Conservation (phyloP, 2,329 filamentous ascomycete genomes). For the Hypoxylon sp. region DNA sequence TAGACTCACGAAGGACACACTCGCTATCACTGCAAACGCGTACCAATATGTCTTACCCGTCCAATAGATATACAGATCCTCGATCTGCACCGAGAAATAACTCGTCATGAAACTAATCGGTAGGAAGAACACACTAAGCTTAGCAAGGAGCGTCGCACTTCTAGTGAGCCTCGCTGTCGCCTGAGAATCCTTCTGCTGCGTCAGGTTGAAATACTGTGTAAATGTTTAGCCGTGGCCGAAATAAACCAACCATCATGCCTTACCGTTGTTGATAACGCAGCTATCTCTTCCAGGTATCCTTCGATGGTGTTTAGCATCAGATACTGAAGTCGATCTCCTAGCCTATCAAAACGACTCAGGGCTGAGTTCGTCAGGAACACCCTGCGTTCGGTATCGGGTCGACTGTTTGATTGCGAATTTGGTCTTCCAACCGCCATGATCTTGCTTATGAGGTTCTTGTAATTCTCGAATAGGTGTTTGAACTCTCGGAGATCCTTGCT, state of each 20-base stretch:
- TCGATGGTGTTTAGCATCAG: slow-evolving; percentile 74
- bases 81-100: slow-evolving; percentile 79
- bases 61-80: slow-evolving; percentile 69
- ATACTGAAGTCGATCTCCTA: slow-evolving; percentile 71
- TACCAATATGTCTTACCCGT: slow-evolving; percentile 76
- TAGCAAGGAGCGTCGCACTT: slow-evolving; percentile 79
- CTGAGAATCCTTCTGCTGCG: slow-evolving; percentile 80
- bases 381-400: slow-evolving; percentile 32
- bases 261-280: slow-evolving; percentile 77
- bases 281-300: slow-evolving; percentile 77
- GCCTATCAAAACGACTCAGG: slow-evolving; percentile 69
- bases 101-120: slow-evolving; percentile 81
- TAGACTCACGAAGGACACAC: slow-evolving; percentile 70
- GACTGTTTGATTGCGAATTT: slow-evolving; percentile 28
- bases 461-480: slow-evolving; percentile 72
- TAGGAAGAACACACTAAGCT: slow-evolving; percentile 81
- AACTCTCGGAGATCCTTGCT: slow-evolving; percentile 73
- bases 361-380: slow-evolving; percentile 62
- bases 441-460: slow-evolving; percentile 72
- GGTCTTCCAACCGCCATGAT: slow-evolving; percentile 62
- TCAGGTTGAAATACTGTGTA: slow-evolving; percentile 80
- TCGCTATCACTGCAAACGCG: slow-evolving; percentile 74
- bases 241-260: slow-evolving; percentile 43
- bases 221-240: slow-evolving; percentile 1
- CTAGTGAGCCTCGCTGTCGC: slow-evolving; percentile 79